Evolutionary conservation across 1,284 basidiomycete genomes (phyloP).

Genomic region (Macrocystidia cucumis): DNA sequence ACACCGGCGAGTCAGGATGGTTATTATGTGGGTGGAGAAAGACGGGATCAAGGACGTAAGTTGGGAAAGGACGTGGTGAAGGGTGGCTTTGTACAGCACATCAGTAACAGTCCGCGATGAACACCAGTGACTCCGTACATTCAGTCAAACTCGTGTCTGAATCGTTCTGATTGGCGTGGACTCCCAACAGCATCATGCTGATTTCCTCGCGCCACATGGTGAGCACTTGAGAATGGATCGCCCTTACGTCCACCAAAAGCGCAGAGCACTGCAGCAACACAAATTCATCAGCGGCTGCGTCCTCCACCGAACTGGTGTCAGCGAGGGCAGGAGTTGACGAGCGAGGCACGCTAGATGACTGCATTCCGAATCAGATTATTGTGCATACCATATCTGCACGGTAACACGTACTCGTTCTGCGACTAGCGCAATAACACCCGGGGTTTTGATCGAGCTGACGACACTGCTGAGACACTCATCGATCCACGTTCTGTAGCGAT

Average conservation of each 20-base stretch:
- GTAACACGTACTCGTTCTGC: constrained; percentile 19
- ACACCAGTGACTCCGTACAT: constrained; percentile 30
- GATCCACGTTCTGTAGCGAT: constrained; percentile 73
- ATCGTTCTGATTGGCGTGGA: constrained; percentile 26
- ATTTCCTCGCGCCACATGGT: constrained; percentile 66
- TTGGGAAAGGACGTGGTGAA: constrained; percentile 41
- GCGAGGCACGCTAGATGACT: no score
- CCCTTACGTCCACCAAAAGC: constrained; percentile 56
- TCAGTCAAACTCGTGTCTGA: constrained; percentile 31
- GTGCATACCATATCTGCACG: no score
- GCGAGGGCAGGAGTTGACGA: constrained; percentile 41
- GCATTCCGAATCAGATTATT: no score
- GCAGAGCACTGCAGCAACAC: constrained; percentile 54
- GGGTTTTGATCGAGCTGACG: constrained; percentile 8
- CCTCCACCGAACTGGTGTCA: constrained; percentile 48
- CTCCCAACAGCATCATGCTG: constrained; percentile 47
- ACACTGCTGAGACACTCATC: constrained; percentile 29
- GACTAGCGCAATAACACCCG: constrained; percentile 6
- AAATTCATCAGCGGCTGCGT: constrained; percentile 50
- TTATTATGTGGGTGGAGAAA: constrained; percentile 59
- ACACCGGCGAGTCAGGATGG: constrained; percentile 70
- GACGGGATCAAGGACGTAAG: constrained; percentile 43
- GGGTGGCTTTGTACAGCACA: constrained; percentile 35
- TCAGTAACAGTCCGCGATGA: not conserved
- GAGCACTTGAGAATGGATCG: constrained; percentile 40